Evolutionary conservation across 2,329 filamentous ascomycete genomes (phyloP), one percentile per base, ranked within the genome.

Genomic region (Blastomyces parvus): DNA sequence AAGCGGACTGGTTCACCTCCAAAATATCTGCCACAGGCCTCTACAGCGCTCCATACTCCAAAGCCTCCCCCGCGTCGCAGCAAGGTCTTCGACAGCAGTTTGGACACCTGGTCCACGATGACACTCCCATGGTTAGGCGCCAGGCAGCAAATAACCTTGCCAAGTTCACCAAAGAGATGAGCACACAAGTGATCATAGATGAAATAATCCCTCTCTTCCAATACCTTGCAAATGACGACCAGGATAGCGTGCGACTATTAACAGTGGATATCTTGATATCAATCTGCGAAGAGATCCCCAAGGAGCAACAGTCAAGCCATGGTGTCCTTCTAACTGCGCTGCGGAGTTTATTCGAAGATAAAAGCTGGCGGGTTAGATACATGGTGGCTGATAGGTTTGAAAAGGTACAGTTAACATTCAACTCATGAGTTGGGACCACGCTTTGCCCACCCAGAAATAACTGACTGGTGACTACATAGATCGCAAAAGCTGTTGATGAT

Each of bases 141-240:
- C 92, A 97, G 79, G 89, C 94, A 59, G 94, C 94, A 66, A 97
- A 91, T 78, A 94, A 97, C 79, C 83, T 99, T 71, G 89, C 93
- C 72, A 97, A 96, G 76, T 99, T 99, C 74, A 90, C 97, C 73
- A 96, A 96, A 81, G 91, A 94, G 78, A 96, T 97, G 91, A 87
- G 91, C 55, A 86, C 92, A 57, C 83, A 88, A 64, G 87, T 96
- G 70, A 91, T 97, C 70, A 91, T 99, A 72, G 91, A 96, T 63
- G 94, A 99, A 81, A 97, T 99, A 90, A 97, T 99, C 81, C 91
- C 93, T 74, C 85, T 97, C 69, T 99, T 99, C 81, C 92, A 97
- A 79, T 93, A 97, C 78, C 87, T 99, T 67, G 92, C 93, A 61
- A 87, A 89, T 72, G 94, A 99, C 74, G 94, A 99, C 76, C 94